These are phyloP conservation scores for Dentipellis fragilis DNA, from an alignment of 768 basidiomycete species.

Conservation along the genomic window DNA sequence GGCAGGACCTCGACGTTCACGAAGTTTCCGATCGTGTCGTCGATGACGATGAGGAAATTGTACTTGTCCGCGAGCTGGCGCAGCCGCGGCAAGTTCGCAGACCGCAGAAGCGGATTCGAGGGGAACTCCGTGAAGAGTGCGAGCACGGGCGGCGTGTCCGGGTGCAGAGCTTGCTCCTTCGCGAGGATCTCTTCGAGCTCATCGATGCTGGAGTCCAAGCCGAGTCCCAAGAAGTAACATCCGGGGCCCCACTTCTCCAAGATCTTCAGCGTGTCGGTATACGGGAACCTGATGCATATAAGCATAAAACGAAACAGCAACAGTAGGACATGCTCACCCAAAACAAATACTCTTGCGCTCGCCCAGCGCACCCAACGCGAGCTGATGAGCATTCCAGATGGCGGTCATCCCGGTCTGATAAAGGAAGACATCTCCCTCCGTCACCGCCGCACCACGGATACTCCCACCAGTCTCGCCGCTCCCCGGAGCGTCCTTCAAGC, in stretches of 20 bases:
- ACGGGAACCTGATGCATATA: constrained; percentile 62
- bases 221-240: constrained; percentile 79
- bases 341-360: constrained; percentile 84
- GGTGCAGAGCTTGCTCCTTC: constrained; percentile 27
- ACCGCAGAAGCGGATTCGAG: constrained; percentile 88
- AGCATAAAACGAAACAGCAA: background rate
- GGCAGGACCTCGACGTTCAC: constrained; percentile 86
- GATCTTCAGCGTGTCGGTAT: constrained; percentile 90
- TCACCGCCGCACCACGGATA: constrained; percentile 59
- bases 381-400: constrained; percentile 84
- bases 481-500: constrained; percentile 44
- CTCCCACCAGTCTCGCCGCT: constrained; percentile 49
- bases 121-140: constrained; percentile 92
- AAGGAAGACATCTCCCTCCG: constrained; percentile 83
- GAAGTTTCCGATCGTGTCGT: constrained; percentile 93
- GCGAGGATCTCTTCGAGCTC: constrained; percentile 56
- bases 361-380: constrained; percentile 44
- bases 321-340: constrained; percentile 51
- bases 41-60: constrained; percentile 80
- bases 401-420: constrained; percentile 88
- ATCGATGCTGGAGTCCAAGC: constrained; percentile 66
- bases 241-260: constrained; percentile 96
- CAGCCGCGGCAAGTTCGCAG: constrained; percentile 65
- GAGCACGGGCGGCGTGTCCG: constrained; percentile 50
- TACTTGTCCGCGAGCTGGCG: constrained; percentile 78